Percentiles rank a stretch among this genome's conserved stretches.
Conservation (phyloP, 2,329 filamentous ascomycete genomes). For the Didymella pinodella region DNA sequence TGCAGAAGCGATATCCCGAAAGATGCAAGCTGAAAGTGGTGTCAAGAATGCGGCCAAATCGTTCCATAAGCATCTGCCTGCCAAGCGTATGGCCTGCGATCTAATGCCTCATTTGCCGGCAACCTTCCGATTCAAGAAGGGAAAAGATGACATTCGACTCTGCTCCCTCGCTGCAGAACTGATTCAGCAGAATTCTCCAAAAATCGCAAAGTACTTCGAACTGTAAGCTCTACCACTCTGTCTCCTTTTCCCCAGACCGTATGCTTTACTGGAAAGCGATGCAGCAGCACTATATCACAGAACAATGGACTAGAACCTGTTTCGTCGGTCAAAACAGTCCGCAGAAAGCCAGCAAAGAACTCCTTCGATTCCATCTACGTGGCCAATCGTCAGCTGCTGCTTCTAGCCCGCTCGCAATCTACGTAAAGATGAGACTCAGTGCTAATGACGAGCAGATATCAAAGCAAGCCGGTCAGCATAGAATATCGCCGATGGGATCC, state of each 20-base stretch:
- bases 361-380: too few relatives aligned
- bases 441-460: constrained; percentile 20
- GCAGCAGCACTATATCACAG: too few relatives aligned
- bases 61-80: constrained; percentile 51
- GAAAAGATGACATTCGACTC: background rate
- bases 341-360: too few relatives aligned
- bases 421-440: too few relatives aligned
- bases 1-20: constrained; percentile 51
- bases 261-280: too few relatives aligned
- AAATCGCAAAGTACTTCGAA: background rate
- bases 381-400: too few relatives aligned
- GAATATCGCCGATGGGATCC: constrained; percentile 63
- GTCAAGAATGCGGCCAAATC: constrained; percentile 53
- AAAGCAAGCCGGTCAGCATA: constrained; percentile 37
- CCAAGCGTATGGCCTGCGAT: background rate
- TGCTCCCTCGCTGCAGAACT: constrained; percentile 5
- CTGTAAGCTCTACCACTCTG: background rate
- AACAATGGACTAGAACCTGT: too few relatives aligned
- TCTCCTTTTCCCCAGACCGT: background rate
- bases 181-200: background rate
- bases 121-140: constrained; percentile 2
- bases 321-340: too few relatives aligned
- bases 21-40: constrained; percentile 55
- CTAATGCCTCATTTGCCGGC: constrained; percentile 6
- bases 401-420: too few relatives aligned